Evolutionary conservation across 345 rosid species (phyloP), one percentile per base, ranked within the genome.

Genomic region (Durio zibethinus): DNA sequence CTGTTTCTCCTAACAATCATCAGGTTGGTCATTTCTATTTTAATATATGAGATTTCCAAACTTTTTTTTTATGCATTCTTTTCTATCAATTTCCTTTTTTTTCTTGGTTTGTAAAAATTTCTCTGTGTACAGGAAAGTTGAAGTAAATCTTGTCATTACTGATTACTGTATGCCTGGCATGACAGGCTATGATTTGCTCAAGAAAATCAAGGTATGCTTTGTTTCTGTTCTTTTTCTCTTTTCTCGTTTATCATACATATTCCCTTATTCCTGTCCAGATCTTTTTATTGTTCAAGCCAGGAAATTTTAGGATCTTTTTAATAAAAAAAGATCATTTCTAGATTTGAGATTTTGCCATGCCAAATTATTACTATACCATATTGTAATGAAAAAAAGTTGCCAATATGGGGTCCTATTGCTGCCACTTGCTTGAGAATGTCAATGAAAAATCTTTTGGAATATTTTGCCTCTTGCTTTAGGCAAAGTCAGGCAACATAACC

Each of bases 81-180:
- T 35, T 80, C 11, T 5, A 7, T 15, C 2, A 35, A 33, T 56
- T 15, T 63, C 38, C 38, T 20, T 4, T 57, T 31, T 47, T 35
- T 11, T 2, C 20, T 65, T 71, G 79, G 73, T 52, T 73, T 72
- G 74, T 80, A 65, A 68, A 23, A 40, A n/a, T n/a, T n/a, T 4
- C 10, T 11, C 9, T 59, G 36, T 54, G 33, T 67, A 20, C 83
- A 86, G 89, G 94, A 84, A 84, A 73, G 83, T 82, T 73, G 87
- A 78, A 43, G 90, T 91, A 76, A 88, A 87, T 80, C 87, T 91
- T 66, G 79, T 91, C 45, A 91, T 91, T 61, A 91, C 95, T 14
- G 91, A 89, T 80, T 91, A 88, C 81, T 88, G 93, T 80, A 91
- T 91, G 95, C 95, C 91, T 29, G 95, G 90, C 76, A 89, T 91